Evolutionary conservation across 2,329 filamentous ascomycete genomes (phyloP), one percentile per base, ranked within the genome.

Genomic region (Ustilaginoidea virens): DNA sequence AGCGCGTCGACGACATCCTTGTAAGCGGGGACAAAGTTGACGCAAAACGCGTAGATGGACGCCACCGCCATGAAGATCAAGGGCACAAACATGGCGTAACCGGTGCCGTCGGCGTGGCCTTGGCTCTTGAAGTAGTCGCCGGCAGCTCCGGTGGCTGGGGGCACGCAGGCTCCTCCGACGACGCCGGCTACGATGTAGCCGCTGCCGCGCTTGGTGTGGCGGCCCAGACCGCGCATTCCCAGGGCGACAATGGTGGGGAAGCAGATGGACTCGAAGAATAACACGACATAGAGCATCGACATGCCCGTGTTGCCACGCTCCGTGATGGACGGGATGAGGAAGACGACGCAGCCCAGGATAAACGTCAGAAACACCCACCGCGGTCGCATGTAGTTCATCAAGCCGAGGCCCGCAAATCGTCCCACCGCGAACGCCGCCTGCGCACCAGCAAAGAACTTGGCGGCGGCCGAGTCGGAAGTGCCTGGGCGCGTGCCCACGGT

Each of bases 171-270:
- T 33, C 80, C 80, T 10, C 80, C 80, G 11, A 67, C 61, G 1
- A 86, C 77, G 38, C 75, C 78, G 4, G 61, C 75, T 2, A 83
- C 66, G 33, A 56, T 73, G 48, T 70, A 78, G 4, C 78, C 78
- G 3, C 72, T 74, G 1, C 80, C 80, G 35, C 78, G 67, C 59
- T 86, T 85, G 20, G 75, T 80, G 53, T 87, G 75, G 12, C 73
- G 67, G 5, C 81, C 80, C 1, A 85, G 61, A 2, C 78, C 79
- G 14, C 77, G 67, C 59, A 83, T 81, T 7, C 77, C 77, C 3
- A 86, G 61, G 4, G 79, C 78, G 17, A 87, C 72, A 43, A 87
- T 83, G 12, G 79, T 85, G 0, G 80, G 80, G 59, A 86, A 87
- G 49, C 75, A 79, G 44, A 82, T 78, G 4, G 69, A 76, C 52